Evolutionary conservation across 75 land plant genomes (phyloP).

Genomic region (Pinus tabuliformis): DNA sequence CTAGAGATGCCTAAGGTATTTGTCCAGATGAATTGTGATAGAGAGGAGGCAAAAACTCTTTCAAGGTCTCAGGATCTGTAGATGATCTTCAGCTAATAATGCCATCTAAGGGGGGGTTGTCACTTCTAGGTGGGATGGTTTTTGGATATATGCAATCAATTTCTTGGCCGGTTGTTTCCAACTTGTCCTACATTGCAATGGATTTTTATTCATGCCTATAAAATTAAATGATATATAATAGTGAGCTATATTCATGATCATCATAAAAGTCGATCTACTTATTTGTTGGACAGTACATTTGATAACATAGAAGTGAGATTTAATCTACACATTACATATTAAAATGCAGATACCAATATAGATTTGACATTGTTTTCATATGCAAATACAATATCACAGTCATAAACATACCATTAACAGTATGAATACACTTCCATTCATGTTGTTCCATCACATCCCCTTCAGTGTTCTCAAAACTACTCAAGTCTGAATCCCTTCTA

Average conservation of each 20-base stretch:
- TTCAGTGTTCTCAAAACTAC: constrained; percentile 31
- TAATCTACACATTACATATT: neutral
- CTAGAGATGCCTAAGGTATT: too few relatives aligned
- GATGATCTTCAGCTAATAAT: too few relatives aligned
- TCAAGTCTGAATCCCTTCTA: constrained; percentile 15
- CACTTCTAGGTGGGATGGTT: too few relatives aligned
- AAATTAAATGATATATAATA: neutral
- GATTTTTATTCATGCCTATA: neutral
- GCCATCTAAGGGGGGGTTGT: too few relatives aligned
- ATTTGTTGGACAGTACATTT: neutral
- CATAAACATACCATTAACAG: constrained; percentile 63
- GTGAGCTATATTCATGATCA: neutral
- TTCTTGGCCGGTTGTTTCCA: too few relatives aligned
- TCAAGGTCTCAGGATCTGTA: too few relatives aligned
- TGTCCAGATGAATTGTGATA: too few relatives aligned
- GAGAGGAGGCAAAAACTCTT: too few relatives aligned
- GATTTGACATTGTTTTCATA: neutral
- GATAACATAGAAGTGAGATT: neutral
- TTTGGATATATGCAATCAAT: too few relatives aligned
- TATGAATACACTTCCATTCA: constrained; percentile 80
- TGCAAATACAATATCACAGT: neutral
- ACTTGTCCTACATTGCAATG: too few relatives aligned
- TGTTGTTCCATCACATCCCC: constrained; percentile 82
- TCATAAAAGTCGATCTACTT: neutral
- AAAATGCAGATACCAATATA: neutral